These are phyloP conservation scores for Neurospora sp. DNA, from an alignment of 495 filamentous ascomycete genomes.

Conservation along the genomic window DNA sequence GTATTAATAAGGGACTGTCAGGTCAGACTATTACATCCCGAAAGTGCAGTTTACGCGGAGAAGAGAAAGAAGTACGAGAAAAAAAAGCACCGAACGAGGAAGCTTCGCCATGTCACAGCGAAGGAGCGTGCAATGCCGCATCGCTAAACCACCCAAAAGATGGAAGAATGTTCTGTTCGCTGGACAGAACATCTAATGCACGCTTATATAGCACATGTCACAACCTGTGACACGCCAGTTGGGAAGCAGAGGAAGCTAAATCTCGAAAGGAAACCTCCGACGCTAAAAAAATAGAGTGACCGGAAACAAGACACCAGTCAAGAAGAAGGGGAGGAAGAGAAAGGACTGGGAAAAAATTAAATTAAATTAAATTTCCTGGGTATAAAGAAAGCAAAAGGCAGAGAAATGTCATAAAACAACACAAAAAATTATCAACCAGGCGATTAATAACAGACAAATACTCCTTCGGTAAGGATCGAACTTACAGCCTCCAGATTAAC, in stretches of 20 bases:
- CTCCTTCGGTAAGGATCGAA: not conserved
- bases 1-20: not conserved
- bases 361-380: not conserved
- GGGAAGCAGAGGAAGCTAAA: not conserved
- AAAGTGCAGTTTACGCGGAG: not conserved
- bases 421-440: not conserved
- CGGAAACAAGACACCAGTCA: not conserved
- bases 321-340: not conserved
- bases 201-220: no score
- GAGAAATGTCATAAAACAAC: not conserved
- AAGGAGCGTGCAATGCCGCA: no score
- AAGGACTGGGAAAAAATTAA: not conserved
- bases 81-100: not conserved
- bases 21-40: not conserved
- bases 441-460: not conserved
- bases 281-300: not conserved
- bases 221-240: no score
- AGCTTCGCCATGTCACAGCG: no score
- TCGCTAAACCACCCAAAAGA: no score
- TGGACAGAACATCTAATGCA: no score
- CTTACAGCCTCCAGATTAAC: no score
- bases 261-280: not conserved
- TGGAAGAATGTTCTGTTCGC: no score
- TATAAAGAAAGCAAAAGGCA: not conserved
- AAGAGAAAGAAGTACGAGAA: not conserved